Base-by-base conservation (phyloP, 2,329 filamentous ascomycete genomes). In the Dactylellina haptotyla region DNA sequence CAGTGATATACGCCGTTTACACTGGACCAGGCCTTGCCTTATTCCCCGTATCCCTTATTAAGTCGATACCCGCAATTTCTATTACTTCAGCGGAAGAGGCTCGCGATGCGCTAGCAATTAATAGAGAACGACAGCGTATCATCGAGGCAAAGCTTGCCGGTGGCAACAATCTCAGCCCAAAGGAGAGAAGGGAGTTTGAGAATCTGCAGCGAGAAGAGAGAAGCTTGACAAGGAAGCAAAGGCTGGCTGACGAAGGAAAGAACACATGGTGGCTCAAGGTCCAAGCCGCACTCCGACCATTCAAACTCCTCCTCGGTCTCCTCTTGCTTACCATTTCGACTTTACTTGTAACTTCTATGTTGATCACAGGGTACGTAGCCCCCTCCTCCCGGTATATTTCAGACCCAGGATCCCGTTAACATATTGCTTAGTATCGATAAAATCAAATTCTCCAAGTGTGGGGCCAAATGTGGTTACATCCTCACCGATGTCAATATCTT, bases 391-490 rank as follows among this genome's bases (percentile, higher is more conserved):
- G n/a, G n/a, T n/a, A n/a, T 18, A n/a, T 46, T 18, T 4, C 14
- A 16, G 6, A 18, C 34, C 26, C 46, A 51, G 5, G 9, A n/a
- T 65, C 9, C 9, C n/a, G 14, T 26, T 37, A 16, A 30, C 23
- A 3, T 30, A 30, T 4, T 32, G 20, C 45, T 54, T 16, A 71
- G 89, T 76, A 93, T 98, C 79, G 95, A 99, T 86, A 98, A 98
- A 83, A 92, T 93, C 34, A 93, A 90, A 81, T 97, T 98, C 83
- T 97, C 93, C 2, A 84, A 96, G 75, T 99, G 95, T 86, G 94
- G 95, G 80, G 84, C 88, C 70, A 89, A 88, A 77, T 99, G 95
- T 80, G 95, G 95, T 75, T 99, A 97, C 82, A 91, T 98, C 54
- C 85, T 99, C 3, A 92, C 89, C 45, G 85, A 89, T 79, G 90